Percentiles rank a stretch among this genome's conserved stretches.
Evolutionary conservation across 2,329 filamentous ascomycete genomes (phyloP).

Genomic region (Epichloe glyceriae): DNA sequence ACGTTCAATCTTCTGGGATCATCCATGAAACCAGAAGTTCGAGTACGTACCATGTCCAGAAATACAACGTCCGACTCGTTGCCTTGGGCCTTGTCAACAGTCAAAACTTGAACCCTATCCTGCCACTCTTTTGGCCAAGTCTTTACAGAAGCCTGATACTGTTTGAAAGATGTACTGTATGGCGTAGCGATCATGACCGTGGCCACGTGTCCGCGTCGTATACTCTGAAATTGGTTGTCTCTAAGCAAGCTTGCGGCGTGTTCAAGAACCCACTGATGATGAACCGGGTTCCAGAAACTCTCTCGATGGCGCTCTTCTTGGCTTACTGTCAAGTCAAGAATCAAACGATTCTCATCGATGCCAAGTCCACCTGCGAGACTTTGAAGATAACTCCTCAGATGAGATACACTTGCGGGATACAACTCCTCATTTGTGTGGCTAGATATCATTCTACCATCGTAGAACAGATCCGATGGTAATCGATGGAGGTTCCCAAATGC

Average conservation of each 20-base stretch:
- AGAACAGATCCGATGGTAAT: slow-evolving; percentile 29
- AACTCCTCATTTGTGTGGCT: slow-evolving; percentile 10
- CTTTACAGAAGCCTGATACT: slow-evolving; percentile 21
- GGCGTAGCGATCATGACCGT: slow-evolving; percentile 32
- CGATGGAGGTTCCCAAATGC: slow-evolving; percentile 25
- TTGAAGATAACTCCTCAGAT: slow-evolving; percentile 19
- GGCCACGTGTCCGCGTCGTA: slow-evolving; percentile 17
- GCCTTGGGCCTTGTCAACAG: slow-evolving; percentile 32
- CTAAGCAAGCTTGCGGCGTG: slow-evolving; percentile 16
- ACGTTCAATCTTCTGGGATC: slow-evolving; percentile 32
- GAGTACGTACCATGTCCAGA: slow-evolving; percentile 32
- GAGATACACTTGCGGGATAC: slow-evolving; percentile 16
- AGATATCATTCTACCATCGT: slow-evolving; percentile 25
- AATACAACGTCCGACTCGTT: slow-evolving; percentile 35
- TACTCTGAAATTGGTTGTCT: slow-evolving; percentile 1
- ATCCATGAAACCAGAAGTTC: slow-evolving; percentile 27
- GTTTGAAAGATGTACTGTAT: slow-evolving; percentile 24
- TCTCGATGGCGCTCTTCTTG: slow-evolving; percentile 15
- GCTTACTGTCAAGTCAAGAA: slow-evolving; percentile 19
- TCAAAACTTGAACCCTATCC: slow-evolving; percentile 26
- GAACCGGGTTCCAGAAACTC: slow-evolving; percentile 28
- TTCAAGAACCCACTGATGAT: slow-evolving; percentile 24
- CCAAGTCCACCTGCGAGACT: slow-evolving; percentile 9
- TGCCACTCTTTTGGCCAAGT: slow-evolving; percentile 16
- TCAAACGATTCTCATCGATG: slow-evolving; percentile 22